Base-by-base conservation (phyloP, 2,329 filamentous ascomycete genomes). In the Penicillium sp. region DNA sequence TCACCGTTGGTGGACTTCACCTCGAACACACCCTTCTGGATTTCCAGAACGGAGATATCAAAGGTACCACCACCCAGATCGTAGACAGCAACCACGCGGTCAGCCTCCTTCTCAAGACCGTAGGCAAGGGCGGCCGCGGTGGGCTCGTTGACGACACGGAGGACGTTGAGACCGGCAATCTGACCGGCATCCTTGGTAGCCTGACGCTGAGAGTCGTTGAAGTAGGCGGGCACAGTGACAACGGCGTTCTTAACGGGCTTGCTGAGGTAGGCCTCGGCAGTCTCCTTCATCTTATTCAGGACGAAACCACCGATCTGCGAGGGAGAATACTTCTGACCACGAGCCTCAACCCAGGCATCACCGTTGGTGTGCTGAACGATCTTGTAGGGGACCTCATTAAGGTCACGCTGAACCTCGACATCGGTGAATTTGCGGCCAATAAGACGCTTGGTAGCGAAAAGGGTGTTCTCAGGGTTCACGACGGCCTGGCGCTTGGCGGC, bases 1-100 rank as follows among this genome's bases (percentile, higher is more conserved):
- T 97, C 91, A 83, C 91, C 91, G 72, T 95, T 95, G 76, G 91
- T 97, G 13, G 91, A 94, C 81, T 96, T 96, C 71, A 97, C 91
- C 78, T 96, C 91, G 70, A 97, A 97, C 41, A 97, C 90, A 70
- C 91, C 91, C 72, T 89, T 89, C 76, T 95, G 89, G 65, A 97
- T 96, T 75, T 95, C 89, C 11, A 97, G 84, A 49, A 96, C 84
- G 51, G 90, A 96, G 72, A 97, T 94, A 88, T 97, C 91, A 74
- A 97, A 97, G 58, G 90, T 97, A 81, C 90, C 90, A 81, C 90
- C 90, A 76, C 90, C 90, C 61, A 97, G 80, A 84, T 97, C 90
- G 77, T 94, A 97, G 68, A 97, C 90, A 58, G 90, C 89, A 62
- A 96, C 86, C 47, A 95, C 75, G 53, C 86, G 81, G 75, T 96